Evolutionary conservation across 1,284 basidiomycete genomes (phyloP).

Genomic region (Papiliotrema fonsecae): DNA sequence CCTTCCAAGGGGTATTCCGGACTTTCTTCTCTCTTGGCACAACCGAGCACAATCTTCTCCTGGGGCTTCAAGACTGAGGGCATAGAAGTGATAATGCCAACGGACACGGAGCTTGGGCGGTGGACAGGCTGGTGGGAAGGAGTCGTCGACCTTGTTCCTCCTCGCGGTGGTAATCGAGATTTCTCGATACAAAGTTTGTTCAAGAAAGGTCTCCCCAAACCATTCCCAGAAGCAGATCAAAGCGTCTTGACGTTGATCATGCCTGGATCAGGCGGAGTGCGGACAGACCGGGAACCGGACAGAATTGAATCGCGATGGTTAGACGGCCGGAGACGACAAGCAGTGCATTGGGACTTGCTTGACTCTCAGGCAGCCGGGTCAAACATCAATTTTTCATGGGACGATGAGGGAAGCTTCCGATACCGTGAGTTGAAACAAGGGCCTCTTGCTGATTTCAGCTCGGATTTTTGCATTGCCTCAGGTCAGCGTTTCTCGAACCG

Average conservation of each 20-base stretch:
- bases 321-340: conserved; percentile 27
- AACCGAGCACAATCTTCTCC: conserved; percentile 81
- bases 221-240: conserved; percentile 58
- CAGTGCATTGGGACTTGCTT: conserved; percentile 33
- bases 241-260: conserved; percentile 34
- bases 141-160: conserved; percentile 70
- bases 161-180: conserved; percentile 56
- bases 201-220: conserved; percentile 57
- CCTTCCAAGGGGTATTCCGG: conserved; percentile 91
- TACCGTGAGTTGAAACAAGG: conserved; percentile 41
- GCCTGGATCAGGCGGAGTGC: conserved; percentile 13
- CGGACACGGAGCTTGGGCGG: conserved; percentile 35
- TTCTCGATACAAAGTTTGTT: conserved; percentile 76
- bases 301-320: conserved; percentile 17
- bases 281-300: conserved; percentile 9
- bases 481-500: conserved; percentile 64
- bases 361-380: conserved; percentile 13
- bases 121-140: conserved; percentile 73
- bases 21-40: conserved; percentile 76
- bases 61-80: conserved; percentile 62
- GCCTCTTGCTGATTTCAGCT: conserved; percentile 25
- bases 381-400: conserved; percentile 45
- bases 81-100: conserved; percentile 42
- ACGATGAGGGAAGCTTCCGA: conserved; percentile 45
- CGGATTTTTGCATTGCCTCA: conserved; percentile 47